These are phyloP conservation scores for Gossypium laxum DNA, from an alignment of 441 rosid species.

Conservation along the genomic window DNA sequence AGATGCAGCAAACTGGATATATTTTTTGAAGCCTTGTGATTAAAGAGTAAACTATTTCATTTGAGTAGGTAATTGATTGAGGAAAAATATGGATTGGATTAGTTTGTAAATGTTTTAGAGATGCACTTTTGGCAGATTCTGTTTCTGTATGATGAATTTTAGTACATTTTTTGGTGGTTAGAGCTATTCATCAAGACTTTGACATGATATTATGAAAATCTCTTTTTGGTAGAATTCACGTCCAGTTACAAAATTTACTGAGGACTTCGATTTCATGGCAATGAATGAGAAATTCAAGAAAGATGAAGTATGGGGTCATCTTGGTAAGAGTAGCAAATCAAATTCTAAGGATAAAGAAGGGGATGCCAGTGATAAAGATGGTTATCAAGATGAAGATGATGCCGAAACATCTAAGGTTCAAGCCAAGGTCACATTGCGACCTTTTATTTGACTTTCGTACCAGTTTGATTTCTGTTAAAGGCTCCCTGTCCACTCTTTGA, in stretches of 20 bases:
- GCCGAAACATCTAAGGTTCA: slow-evolving; percentile 36
- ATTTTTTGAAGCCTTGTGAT: neutral
- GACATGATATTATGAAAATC: neutral
- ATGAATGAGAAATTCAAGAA: slow-evolving; percentile 90
- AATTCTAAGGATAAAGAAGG: slow-evolving; percentile 36
- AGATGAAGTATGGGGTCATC: slow-evolving; percentile 95
- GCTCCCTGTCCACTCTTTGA: neutral
- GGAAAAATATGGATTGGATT: neutral
- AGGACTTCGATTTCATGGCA: slow-evolving; percentile 81
- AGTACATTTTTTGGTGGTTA: neutral
- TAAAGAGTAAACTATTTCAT: neutral
- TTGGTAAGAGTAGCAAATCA: slow-evolving; percentile 55
- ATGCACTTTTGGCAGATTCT: neutral
- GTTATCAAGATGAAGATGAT: slow-evolving; percentile 36
- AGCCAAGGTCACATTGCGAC: slow-evolving; percentile 29
- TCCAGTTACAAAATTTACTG: slow-evolving; percentile 51
- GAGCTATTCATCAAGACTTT: neutral
- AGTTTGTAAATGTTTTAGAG: neutral
- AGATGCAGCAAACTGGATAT: neutral
- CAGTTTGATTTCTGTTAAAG: slow-evolving; percentile 15
- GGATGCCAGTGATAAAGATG: slow-evolving; percentile 48
- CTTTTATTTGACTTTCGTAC: neutral
- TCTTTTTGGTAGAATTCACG: slow-evolving; percentile 45
- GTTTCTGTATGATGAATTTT: neutral
- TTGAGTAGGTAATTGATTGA: neutral